Evolutionary conservation across 2,329 filamentous ascomycete species (phyloP), one percentile per base, ranked within the genome.

Genomic region (Colletotrichum neosansevieriae): DNA sequence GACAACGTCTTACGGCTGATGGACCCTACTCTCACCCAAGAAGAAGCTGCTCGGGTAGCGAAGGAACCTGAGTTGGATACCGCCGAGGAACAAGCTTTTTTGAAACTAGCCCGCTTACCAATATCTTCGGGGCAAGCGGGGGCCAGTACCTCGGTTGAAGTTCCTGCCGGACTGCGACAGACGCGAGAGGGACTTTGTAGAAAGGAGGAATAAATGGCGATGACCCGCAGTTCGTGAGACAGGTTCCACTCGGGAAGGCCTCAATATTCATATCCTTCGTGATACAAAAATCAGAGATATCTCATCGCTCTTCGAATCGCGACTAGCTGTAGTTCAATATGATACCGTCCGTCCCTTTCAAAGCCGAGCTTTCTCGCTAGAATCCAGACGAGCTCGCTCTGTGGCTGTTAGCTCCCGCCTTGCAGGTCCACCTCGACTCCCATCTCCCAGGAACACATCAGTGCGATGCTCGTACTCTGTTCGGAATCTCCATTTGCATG

Each of bases 401-500:
- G 24, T 4, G 3, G n/a, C 13, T 11, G 6, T 34, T 1, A 61
- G 36, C 24, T 61, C 58, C 24, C 58, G 58, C 21, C 58, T 13
- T 3, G 34, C 72, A 7, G 76, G 76, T 0, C 76, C 76, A 1
- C 69, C 74, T 17, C 76, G 71, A 17, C 76, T 78, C 0, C 76
- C 76, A 49, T 78, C 76, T 1, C 76, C 76, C 1, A 64, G 24
- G 15, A 74, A 76, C 19, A 34, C 6, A 59, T 47, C 45, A 60
- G n/a, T 13, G 32, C 6, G 45, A 45, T 13, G 34, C 34, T 3
- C 68, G 51, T 3, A 49, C 17, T 49, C 50, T 4, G 2, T 36
- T 59, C 29, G 72, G 70, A 15, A 77, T 58, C 76, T 72, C 77
- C 77, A 79, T 54, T 78, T 77, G 3, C 69, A 51, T 17, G 75